Base-by-base conservation (phyloP, 148 eudicot species). In the Talinum fruticosum region DNA sequence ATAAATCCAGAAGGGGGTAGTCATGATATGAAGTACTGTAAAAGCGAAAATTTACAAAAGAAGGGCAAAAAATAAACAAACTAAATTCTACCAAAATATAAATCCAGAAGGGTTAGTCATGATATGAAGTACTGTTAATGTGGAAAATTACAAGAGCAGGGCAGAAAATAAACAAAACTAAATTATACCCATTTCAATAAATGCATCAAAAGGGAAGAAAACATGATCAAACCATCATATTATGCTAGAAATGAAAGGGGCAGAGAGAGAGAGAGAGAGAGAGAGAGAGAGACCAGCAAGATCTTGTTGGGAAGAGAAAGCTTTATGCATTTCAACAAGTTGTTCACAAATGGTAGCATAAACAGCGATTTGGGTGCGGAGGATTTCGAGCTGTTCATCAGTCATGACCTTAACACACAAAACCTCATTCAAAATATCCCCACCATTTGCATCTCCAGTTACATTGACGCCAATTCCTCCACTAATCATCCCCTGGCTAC, bases 361-460 rank as follows among this genome's bases (percentile, higher is more conserved):
- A 69, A 36, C 41, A 35, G 73, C 73, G 5, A 36, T 37, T 38
- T 36, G 51, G 73, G 73, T 69, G 26, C 73, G 29, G n/a, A 69
- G 29, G 24, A 69, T 81, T 74, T 90, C 90, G 79, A 87, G 88
- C 74, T 90, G 91, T 75, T 90, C 91, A 76, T 90, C 94, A 3
- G 91, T 90, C 94, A 90, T 90, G 64, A 90, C 90, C 53, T 87
- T 88, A 72, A 85, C 90, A 53, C 84, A 87, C 75, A 88, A 78
- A 44, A 62, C 66, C 6, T 62, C 66, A 62, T 28, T 62, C 5
- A 62, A 62, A 62, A 62, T 28, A 3, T 33, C 66, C 5, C 29
- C 66, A 7, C 15, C 66, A 62, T 28, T 28, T 12, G 3, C 66
- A 62, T 28, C 30, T 13, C 30, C 66, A 62, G 2, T 59, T 13